Conservation (phyloP, 768 basidiomycete genomes). For the Panellus pusillus region DNA sequence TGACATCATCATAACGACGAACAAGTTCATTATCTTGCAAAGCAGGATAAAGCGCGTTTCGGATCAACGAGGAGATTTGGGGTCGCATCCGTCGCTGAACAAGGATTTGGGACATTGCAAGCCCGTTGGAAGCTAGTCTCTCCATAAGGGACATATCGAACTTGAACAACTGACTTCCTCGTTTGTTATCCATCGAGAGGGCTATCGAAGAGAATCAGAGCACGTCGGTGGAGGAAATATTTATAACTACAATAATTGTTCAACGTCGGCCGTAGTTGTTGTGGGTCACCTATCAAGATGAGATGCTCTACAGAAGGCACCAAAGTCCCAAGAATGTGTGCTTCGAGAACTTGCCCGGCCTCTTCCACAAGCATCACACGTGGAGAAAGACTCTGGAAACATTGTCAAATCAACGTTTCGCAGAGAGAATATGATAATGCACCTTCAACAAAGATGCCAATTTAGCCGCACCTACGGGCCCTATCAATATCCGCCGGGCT, state of each 20-base stretch:
- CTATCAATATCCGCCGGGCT: background rate
- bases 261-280: conserved; percentile 69
- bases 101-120: conserved; percentile 69
- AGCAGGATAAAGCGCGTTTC: conserved; percentile 60
- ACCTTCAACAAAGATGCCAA: conserved; percentile 59
- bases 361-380: conserved; percentile 74
- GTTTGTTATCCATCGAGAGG: conserved; percentile 66
- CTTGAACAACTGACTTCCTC: conserved; percentile 54
- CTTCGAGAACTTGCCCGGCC: conserved; percentile 81
- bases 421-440: conserved; percentile 3
- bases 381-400: conserved; percentile 52
- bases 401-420: background rate
- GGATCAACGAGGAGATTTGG: conserved; percentile 58
- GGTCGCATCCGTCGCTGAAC: conserved; percentile 80
- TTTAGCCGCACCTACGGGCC: conserved; percentile 63
- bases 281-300: conserved; percentile 79
- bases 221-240: background rate
- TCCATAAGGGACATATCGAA: conserved; percentile 81
- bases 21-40: conserved; percentile 61
- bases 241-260: conserved; percentile 55
- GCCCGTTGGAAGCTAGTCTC: conserved; percentile 53
- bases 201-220: conserved; percentile 35
- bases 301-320: conserved; percentile 70
- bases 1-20: conserved; percentile 49
- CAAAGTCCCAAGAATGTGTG: conserved; percentile 66